Base-by-base conservation (phyloP, 2,329 filamentous ascomycete genomes). In the Orbilia oligospora region DNA sequence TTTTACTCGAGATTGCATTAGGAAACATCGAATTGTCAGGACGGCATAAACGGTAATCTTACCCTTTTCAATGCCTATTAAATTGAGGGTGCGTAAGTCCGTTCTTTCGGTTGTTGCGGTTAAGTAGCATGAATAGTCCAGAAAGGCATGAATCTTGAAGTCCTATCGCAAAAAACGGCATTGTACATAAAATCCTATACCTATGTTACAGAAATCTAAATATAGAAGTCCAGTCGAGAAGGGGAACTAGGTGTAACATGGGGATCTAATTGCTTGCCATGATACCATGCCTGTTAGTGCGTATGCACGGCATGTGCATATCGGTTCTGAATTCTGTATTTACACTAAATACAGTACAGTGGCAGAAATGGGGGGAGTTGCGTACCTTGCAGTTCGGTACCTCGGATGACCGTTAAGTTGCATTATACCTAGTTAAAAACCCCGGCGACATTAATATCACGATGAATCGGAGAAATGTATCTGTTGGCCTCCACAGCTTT, bases 31-130 rank as follows among this genome's bases (percentile, higher is more conserved):
- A 4, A 24, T 12, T 20, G 20, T 14, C 3, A 8, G 14, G 33
- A n/a, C 36, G 56, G 56, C 56, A 61, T 61, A 27, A 20, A 44
- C 36, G 36, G 36, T 20, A 61, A 58, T 24, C n/a, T 12, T 44
- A 27, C 27, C 20, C 16, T 24, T 18, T 20, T 44, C 12, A 61
- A 41, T 44, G 20, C 33, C 36, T 27, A 9, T 24, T 9, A 27
- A 27, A 44, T 44, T 18, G 16, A 27, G 20, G 20, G 12, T 38
- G 53, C 30, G 53, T 27, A 41, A 27, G 18, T 27, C 56, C 10
- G 36, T 12, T 9, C 0, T n/a, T 27, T n/a, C 56, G 30, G 53
- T 38, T 36, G 53, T 22, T 22, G 53, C n/a, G 53, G 30, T n/a
- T 36, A 12, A 10, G 53, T 16, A 58, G 53, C 53, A 58, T 36